phyloP scores from a whole-genome alignment of 805 yeast species.

The Lachancea thermotolerans region DNA sequence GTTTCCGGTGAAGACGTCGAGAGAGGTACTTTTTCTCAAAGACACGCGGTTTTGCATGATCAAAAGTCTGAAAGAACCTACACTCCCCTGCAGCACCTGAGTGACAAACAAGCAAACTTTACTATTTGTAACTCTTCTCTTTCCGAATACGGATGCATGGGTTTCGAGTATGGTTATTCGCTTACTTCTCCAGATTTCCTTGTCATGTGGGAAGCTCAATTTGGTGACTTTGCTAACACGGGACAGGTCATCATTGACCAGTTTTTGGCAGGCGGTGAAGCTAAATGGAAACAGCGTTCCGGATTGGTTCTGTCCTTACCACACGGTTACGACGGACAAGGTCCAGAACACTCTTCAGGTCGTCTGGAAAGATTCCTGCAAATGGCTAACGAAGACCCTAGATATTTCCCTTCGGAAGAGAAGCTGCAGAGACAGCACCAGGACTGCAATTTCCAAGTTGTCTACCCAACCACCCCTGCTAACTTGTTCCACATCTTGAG shows the following conservation, averaged over 20 bases:
- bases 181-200: constrained; percentile 94
- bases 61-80: constrained; percentile 78
- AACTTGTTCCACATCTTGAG: constrained; percentile 93
- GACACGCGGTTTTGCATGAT: constrained; percentile 97
- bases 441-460: constrained; percentile 96
- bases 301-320: constrained; percentile 94
- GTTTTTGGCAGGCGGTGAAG: constrained; percentile 93
- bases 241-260: constrained; percentile 98
- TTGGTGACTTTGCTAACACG: constrained; percentile 99
- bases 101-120: constrained; percentile 78
- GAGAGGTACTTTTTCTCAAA: constrained; percentile 99
- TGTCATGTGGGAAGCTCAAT: constrained; percentile 99
- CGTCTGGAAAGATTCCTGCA: constrained; percentile 95
- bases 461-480: constrained; percentile 97
- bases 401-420: constrained; percentile 83
- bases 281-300: constrained; percentile 98
- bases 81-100: constrained; percentile 77
- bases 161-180: constrained; percentile 98
- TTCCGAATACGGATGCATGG: constrained; percentile 98
- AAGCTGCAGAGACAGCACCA: constrained; percentile 96
- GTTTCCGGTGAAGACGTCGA: constrained; percentile 99
- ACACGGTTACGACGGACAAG: constrained; percentile 99
- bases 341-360: constrained; percentile 99
- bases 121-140: constrained; percentile 89
- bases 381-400: constrained; percentile 91